A percentile compares a stretch with the other conserved stretches of the same genome.
Evolutionary conservation across 2,329 filamentous ascomycete genomes (phyloP).

Genomic region (Plenodomus lindquistii): DNA sequence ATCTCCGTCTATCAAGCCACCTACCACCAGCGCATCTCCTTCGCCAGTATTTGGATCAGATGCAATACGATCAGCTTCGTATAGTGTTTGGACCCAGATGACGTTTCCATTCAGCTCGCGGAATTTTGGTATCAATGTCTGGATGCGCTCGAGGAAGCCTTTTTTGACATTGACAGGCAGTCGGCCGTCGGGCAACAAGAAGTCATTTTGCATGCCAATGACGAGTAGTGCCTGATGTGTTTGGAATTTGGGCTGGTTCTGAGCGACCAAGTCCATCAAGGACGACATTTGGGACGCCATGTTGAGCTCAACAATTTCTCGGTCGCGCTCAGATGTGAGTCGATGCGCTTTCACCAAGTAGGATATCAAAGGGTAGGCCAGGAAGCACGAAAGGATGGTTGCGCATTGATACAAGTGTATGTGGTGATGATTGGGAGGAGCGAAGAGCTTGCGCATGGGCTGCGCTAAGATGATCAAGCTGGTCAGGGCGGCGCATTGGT

Average conservation of each 20-base stretch:
- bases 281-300: slow-evolving; percentile 42
- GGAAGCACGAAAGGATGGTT: neutral
- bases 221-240: slow-evolving; percentile 74
- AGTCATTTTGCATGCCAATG: slow-evolving; percentile 90
- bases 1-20: slow-evolving; percentile 41
- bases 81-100: slow-evolving; percentile 83
- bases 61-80: slow-evolving; percentile 63
- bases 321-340: neutral
- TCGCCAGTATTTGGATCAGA: slow-evolving; percentile 55
- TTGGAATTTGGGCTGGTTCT: slow-evolving; percentile 56
- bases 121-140: slow-evolving; percentile 71
- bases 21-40: slow-evolving; percentile 50
- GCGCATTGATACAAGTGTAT: neutral
- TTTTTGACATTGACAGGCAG: slow-evolving; percentile 67
- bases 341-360: neutral
- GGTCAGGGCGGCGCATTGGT: neutral
- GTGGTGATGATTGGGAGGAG: neutral
- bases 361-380: neutral
- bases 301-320: slow-evolving; percentile 3
- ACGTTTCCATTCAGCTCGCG: slow-evolving; percentile 69
- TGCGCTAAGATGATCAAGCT: neutral
- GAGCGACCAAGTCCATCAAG: slow-evolving; percentile 49
- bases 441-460: neutral
- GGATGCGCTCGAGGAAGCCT: slow-evolving; percentile 69
- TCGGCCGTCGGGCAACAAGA: slow-evolving; percentile 69